Percentiles rank a stretch among this genome's conserved stretches.
Evolutionary conservation across 129 eudicot species (phyloP).

Genomic region (Saussurea involucrata): DNA sequence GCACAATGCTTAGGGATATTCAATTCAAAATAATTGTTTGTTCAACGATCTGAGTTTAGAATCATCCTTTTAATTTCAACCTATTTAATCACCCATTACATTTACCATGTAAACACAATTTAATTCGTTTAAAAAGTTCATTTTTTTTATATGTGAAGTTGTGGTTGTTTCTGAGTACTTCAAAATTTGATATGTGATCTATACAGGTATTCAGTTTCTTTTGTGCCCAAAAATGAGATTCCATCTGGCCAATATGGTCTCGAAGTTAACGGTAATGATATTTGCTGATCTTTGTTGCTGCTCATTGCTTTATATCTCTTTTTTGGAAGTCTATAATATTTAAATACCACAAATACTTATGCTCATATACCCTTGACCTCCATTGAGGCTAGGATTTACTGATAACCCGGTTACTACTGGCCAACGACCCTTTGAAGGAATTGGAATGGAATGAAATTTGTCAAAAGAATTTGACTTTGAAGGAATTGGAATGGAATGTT

Average conservation of each 20-base stretch:
- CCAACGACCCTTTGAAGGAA: not conserved
- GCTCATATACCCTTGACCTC: not conserved
- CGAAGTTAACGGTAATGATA: constrained; percentile 57
- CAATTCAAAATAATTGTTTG: not conserved
- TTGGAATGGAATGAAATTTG: no score
- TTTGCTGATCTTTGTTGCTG: not conserved
- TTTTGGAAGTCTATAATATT: not conserved
- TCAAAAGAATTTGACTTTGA: no score
- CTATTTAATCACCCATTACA: not conserved
- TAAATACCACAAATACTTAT: not conserved
- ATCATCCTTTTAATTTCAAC: not conserved
- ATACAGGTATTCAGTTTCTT: constrained; percentile 76
- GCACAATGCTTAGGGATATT: not conserved
- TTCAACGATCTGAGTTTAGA: not conserved
- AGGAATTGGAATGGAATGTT: no score
- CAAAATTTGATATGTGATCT: not conserved
- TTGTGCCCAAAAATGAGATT: constrained; percentile 71
- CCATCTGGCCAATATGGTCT: constrained; percentile 77
- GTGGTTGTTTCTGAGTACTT: not conserved
- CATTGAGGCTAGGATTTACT: not conserved
- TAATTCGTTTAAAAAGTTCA: not conserved
- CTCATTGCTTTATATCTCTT: not conserved
- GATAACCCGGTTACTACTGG: not conserved
- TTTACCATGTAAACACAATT: not conserved
- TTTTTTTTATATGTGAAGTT: not conserved